Percentiles rank a stretch among this genome's conserved stretches.
phyloP scores from a whole-genome alignment of 2,329 filamentous ascomycete species.

The Cladophialophora immunda region DNA sequence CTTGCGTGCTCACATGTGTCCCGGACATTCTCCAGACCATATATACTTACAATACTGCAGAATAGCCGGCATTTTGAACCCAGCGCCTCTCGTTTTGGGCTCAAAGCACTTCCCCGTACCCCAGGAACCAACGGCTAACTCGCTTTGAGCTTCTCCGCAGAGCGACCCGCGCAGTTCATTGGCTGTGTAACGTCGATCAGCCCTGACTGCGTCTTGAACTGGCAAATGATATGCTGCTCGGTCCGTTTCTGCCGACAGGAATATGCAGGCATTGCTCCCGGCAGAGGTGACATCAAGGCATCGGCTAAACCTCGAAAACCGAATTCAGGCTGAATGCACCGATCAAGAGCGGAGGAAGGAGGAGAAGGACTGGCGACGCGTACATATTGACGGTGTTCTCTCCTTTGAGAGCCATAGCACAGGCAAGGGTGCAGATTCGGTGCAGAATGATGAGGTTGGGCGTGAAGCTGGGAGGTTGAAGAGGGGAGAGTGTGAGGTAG shows the following conservation, averaged over 20 bases:
- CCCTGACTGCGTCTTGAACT: slow-evolving; percentile 9
- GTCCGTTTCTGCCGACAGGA: slow-evolving; percentile 18
- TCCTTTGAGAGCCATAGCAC: not conserved
- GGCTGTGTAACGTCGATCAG: slow-evolving; percentile 16
- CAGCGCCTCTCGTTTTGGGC: slow-evolving; percentile 2
- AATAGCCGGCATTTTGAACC: slow-evolving; percentile 12
- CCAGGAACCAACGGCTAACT: slow-evolving; percentile 16
- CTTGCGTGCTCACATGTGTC: not conserved
- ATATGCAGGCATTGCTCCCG: slow-evolving; percentile 22
- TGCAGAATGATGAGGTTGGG: not conserved
- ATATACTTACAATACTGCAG: slow-evolving; percentile 7
- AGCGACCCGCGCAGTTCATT: not conserved
- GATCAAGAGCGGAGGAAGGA: not conserved
- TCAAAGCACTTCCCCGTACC: slow-evolving; percentile 18
- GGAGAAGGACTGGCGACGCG: not conserved
- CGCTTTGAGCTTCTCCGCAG: slow-evolving; percentile 15
- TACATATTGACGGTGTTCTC: slow-evolving; percentile 7
- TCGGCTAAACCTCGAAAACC: slow-evolving; percentile 29
- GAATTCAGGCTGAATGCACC: slow-evolving; percentile 31
- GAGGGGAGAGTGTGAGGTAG: too few relatives aligned
- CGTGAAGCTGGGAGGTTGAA: not conserved
- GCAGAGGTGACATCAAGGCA: slow-evolving; percentile 15
- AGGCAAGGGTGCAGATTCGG: not conserved
- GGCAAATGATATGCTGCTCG: slow-evolving; percentile 27
- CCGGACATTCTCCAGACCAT: not conserved